phyloP scores from a whole-genome alignment of 495 filamentous ascomycete genomes.

The Xylaria sp. region DNA sequence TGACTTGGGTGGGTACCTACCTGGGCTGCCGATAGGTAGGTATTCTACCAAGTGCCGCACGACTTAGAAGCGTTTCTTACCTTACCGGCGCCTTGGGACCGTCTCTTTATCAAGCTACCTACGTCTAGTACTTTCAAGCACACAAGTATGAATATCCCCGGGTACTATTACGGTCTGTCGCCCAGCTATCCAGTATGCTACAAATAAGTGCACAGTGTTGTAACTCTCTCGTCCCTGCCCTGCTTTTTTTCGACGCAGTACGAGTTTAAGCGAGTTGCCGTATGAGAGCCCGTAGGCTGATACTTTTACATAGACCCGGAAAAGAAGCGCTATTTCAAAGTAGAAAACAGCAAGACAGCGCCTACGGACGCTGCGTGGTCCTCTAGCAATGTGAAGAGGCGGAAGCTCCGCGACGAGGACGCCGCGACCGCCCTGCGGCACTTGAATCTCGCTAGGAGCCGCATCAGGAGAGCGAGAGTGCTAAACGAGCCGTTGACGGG shows the following conservation, averaged over 20 bases:
- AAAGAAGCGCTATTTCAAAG: conserved; percentile 57
- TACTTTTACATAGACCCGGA: conserved; percentile 42
- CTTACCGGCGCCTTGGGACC: neutral
- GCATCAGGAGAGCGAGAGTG: conserved; percentile 35
- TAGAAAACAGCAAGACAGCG: conserved; percentile 48
- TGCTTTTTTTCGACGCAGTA: neutral
- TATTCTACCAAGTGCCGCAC: neutral
- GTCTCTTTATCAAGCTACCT: neutral
- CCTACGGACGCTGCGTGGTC: conserved; percentile 45
- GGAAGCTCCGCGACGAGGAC: conserved; percentile 36
- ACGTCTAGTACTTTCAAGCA: too few species aligned
- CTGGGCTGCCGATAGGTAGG: neutral
- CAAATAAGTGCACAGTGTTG: neutral
- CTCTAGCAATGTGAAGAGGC: conserved; percentile 46
- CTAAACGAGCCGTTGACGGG: conserved; percentile 33
- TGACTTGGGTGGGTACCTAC: too few species aligned
- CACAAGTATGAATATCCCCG: conserved; percentile 44
- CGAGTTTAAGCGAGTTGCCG: neutral
- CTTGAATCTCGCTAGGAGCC: conserved; percentile 22
- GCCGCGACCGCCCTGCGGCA: conserved; percentile 19
- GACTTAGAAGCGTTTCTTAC: neutral
- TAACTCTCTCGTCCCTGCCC: neutral
- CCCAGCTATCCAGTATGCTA: neutral
- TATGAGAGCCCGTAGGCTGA: neutral
- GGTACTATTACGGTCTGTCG: conserved; percentile 53